Conservation (phyloP, 1,139 yeast genomes). For the Torulaspora pretoriensis region DNA sequence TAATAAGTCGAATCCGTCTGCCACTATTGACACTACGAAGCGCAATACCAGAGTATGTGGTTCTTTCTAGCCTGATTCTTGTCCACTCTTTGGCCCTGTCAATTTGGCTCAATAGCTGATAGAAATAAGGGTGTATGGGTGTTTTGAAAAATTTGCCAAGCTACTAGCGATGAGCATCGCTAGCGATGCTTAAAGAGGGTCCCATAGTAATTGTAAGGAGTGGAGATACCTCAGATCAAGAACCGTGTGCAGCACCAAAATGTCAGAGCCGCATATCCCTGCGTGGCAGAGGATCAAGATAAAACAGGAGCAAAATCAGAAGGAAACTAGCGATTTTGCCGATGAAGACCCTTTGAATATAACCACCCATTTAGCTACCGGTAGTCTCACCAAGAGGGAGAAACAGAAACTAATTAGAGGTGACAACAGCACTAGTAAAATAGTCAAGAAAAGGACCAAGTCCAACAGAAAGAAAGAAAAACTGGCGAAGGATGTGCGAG, state of each 20-base stretch:
- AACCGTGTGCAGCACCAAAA: neutral
- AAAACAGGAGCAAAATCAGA: slow-evolving; percentile 30
- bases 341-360: slow-evolving; percentile 39
- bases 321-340: slow-evolving; percentile 24
- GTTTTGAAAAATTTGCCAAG: slow-evolving; percentile 9
- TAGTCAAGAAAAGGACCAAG: slow-evolving; percentile 36
- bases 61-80: neutral
- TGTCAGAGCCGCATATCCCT: slow-evolving; percentile 45
- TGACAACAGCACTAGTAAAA: slow-evolving; percentile 31
- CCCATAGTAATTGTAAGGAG: no score
- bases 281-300: slow-evolving; percentile 91
- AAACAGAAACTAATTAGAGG: slow-evolving; percentile 46
- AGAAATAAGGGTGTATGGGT: slow-evolving; percentile 11
- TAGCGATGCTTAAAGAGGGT: no score
- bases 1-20: neutral
- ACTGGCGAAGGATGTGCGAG: slow-evolving; percentile 66
- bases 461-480: slow-evolving; percentile 59
- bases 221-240: no score
- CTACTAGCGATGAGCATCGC: slow-evolving; percentile 4
- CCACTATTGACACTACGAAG: neutral
- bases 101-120: no score
- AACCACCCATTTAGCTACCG: slow-evolving; percentile 46
- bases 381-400: slow-evolving; percentile 45
- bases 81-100: no score
- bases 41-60: neutral